Evolutionary conservation across 352 stramenopile genomes (phyloP).

Genomic region (Poterioochromonas sp.): DNA sequence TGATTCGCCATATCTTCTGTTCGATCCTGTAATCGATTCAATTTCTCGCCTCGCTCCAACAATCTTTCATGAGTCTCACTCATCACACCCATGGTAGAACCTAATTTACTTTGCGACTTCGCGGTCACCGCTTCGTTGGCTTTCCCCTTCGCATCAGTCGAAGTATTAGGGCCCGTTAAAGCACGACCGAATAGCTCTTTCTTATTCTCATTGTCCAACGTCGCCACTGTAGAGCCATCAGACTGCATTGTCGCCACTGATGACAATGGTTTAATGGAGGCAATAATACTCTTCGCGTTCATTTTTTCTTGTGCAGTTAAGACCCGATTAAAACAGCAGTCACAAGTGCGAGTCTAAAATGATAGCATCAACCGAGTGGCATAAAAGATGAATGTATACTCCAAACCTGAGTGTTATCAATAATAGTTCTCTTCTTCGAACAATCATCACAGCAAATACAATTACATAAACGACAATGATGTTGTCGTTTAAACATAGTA

Average conservation of each 20-base stretch:
- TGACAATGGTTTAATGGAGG: not conserved
- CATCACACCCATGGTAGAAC: not conserved
- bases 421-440: conserved; percentile 10
- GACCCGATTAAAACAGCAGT: conserved; percentile 4
- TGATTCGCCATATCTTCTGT: conserved; percentile 5
- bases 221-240: not conserved
- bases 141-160: not conserved
- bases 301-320: not conserved
- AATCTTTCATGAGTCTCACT: conserved; percentile 10
- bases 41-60: conserved; percentile 13
- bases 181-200: not conserved
- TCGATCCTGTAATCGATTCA: not conserved
- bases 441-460: conserved; percentile 10
- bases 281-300: not conserved
- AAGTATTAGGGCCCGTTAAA: not conserved
- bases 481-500: conserved; percentile 14
- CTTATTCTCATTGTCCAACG: not conserved
- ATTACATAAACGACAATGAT: conserved; percentile 25
- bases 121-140: not conserved
- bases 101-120: not conserved
- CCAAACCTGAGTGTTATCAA: not conserved
- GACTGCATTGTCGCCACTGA: not conserved
- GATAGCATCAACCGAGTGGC: not conserved
- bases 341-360: conserved; percentile 1
- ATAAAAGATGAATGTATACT: not conserved